Evolutionary conservation across 305 asterid species (phyloP).

Genomic region (Galium porrigens): DNA sequence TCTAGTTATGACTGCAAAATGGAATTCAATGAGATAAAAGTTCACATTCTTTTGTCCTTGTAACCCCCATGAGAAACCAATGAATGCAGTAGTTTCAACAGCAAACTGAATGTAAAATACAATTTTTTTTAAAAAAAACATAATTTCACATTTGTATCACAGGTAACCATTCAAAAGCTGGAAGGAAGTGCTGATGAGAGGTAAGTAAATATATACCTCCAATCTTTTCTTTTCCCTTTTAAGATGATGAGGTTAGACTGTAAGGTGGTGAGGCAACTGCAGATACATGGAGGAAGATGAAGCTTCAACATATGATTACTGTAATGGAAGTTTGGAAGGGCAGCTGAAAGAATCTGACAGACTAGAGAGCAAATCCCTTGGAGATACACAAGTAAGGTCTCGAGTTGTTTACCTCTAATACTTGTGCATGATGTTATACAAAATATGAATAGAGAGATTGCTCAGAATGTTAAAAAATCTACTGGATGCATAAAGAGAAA

Average conservation of each 20-base stretch:
- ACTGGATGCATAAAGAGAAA: background rate
- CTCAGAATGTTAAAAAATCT: background rate
- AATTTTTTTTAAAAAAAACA: background rate
- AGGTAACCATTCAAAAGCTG: constrained; percentile 74
- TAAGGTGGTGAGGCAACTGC: constrained; percentile 18
- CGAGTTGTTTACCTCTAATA: constrained; percentile 12
- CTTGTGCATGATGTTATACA: background rate
- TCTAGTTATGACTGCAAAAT: background rate
- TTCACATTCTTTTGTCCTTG: background rate
- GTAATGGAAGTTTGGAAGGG: constrained; percentile 27
- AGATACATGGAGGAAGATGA: constrained; percentile 45
- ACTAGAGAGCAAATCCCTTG: constrained; percentile 22
- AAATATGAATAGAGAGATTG: background rate
- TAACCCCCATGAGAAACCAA: background rate
- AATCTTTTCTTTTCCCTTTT: background rate
- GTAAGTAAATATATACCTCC: constrained; percentile 20
- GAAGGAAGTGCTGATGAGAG: constrained; percentile 44
- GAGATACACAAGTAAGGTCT: constrained; percentile 54
- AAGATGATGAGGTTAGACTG: background rate
- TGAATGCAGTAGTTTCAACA: background rate
- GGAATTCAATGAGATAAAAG: background rate
- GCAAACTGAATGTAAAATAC: constrained; percentile 2
- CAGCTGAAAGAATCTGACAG: constrained; percentile 24
- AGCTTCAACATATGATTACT: constrained; percentile 25
- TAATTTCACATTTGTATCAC: constrained; percentile 17